Base-by-base conservation (phyloP, 495 filamentous ascomycete species). In the Penicillium lividum region DNA sequence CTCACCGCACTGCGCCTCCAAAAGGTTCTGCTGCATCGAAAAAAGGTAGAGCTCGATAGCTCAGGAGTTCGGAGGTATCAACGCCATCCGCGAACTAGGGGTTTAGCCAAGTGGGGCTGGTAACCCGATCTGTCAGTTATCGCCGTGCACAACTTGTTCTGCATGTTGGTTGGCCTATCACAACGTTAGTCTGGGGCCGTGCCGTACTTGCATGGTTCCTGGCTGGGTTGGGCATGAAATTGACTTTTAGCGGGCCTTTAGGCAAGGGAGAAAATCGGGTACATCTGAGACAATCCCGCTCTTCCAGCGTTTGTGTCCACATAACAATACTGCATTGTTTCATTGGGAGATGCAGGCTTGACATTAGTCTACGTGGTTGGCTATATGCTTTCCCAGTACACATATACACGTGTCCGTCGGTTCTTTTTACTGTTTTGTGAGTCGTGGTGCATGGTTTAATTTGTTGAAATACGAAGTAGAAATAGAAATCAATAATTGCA, bases 121-220 rank as follows among this genome's bases (percentile, higher is more conserved):
- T n/a, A 28, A 38, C 44, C 47, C 38, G 63, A 66, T 63, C 59
- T 65, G 54, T 68, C 63, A 54, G 38, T 13, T 52, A 18, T 40
- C 38, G 38, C 13, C 38, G 38, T 16, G 15, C 47, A 51, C 16
- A 31, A 22, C 50, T 38, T 40, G 36, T 51, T 34, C 15, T 43
- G 29, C 48, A 59, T 31, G 40, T 13, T 42, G 22, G 28, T 31
- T 54, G 53, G 42, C 61, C 57, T 57, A 60, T 65, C 62, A 65
- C 31, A 61, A 56, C 33, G 11, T 36, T 31, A 49, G 10, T 4
- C 46, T 11, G 28, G 27, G 36, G 45, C 30, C 9, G 52, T 44
- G 40, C 54, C 51, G 45, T 52, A 45, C 54, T 8, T 58, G 57
- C 54, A 58, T 53, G 54, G 51, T 64, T 64, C 50, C 58, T 64